Evolutionary conservation across 2,329 filamentous ascomycete genomes (phyloP).

Genomic region (Geosmithia putterillii): DNA sequence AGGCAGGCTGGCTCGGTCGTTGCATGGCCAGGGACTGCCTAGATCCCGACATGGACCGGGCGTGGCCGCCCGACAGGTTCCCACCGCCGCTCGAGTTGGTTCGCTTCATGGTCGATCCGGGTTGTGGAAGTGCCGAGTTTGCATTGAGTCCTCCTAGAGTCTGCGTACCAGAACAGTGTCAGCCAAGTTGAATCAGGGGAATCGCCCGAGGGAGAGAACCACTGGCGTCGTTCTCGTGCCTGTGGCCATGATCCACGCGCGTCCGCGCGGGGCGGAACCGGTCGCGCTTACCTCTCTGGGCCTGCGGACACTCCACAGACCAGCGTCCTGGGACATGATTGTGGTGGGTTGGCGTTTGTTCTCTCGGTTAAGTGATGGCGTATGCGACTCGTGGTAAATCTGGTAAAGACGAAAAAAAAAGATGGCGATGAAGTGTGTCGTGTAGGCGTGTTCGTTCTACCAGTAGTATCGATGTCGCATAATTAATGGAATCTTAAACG

Average conservation of each 20-base stretch:
- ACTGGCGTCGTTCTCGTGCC: too few species aligned
- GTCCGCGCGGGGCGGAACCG: conserved; percentile 4
- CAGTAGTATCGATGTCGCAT: not conserved
- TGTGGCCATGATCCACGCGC: not conserved
- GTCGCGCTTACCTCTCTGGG: conserved; percentile 63
- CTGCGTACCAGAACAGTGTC: conserved; percentile 28
- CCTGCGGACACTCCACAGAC: conserved; percentile 83
- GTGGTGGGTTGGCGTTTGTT: conserved; percentile 2
- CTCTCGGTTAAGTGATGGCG: not conserved
- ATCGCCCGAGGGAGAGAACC: too few species aligned
- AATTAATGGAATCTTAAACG: not conserved
- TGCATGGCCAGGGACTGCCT: conserved; percentile 76
- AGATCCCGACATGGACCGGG: conserved; percentile 70
- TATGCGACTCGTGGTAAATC: not conserved
- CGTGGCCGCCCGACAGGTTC: conserved; percentile 56
- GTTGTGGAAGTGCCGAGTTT: conserved; percentile 79
- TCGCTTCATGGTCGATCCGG: conserved; percentile 87
- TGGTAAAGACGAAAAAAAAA: not conserved
- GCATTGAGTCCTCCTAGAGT: conserved; percentile 76
- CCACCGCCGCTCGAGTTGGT: conserved; percentile 63
- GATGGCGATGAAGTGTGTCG: not conserved
- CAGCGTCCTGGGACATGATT: conserved; percentile 73
- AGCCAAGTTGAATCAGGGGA: not conserved
- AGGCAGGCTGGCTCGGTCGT: conserved; percentile 76
- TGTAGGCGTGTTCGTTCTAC: not conserved